A percentile compares a stretch with the other conserved stretches of the same genome.
Evolutionary conservation across 2,329 filamentous ascomycete species (phyloP).

Genomic region (Neonectria ditissima): DNA sequence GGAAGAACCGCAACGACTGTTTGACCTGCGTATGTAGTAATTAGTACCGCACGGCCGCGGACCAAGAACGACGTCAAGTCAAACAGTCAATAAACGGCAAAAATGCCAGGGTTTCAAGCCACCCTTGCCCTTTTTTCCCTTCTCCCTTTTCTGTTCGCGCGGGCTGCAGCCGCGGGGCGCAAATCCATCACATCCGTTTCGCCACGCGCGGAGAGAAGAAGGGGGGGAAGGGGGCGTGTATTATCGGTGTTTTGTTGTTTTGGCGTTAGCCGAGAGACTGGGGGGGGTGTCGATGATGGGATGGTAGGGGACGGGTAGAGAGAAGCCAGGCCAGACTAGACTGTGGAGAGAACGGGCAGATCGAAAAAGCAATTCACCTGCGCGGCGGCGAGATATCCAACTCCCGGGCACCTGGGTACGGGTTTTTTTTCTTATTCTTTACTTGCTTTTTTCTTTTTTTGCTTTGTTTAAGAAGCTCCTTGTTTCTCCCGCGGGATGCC

Average conservation of each 20-base stretch:
- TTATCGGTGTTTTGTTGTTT: not conserved
- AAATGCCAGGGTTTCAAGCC: slow-evolving; percentile 1
- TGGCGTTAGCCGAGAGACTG: not conserved
- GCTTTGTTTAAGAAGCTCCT: no score
- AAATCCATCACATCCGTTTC: slow-evolving; percentile 34
- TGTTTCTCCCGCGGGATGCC: no score
- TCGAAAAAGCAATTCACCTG: slow-evolving; percentile 38
- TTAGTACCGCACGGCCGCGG: no score
- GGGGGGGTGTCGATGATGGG: no score
- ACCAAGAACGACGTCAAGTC: not conserved
- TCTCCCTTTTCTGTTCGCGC: slow-evolving; percentile 14
- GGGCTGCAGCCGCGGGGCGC: slow-evolving; percentile 24
- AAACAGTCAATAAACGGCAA: not conserved
- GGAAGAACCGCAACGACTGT: no score
- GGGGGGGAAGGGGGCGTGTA: slow-evolving; percentile 11
- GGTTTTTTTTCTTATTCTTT: no score
- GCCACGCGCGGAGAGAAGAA: slow-evolving; percentile 32
- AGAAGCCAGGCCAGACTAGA: not conserved
- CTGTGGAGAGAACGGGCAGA: slow-evolving; percentile 40
- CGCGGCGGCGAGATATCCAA: slow-evolving; percentile 13
- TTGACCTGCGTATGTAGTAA: no score
- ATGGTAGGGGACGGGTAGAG: no score
- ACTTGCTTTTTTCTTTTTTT: no score
- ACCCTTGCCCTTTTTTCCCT: slow-evolving; percentile 9
- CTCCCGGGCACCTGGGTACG: slow-evolving; percentile 30